Evolutionary conservation across 768 basidiomycete genomes (phyloP).

Genomic region (Exsudoporus frostii): DNA sequence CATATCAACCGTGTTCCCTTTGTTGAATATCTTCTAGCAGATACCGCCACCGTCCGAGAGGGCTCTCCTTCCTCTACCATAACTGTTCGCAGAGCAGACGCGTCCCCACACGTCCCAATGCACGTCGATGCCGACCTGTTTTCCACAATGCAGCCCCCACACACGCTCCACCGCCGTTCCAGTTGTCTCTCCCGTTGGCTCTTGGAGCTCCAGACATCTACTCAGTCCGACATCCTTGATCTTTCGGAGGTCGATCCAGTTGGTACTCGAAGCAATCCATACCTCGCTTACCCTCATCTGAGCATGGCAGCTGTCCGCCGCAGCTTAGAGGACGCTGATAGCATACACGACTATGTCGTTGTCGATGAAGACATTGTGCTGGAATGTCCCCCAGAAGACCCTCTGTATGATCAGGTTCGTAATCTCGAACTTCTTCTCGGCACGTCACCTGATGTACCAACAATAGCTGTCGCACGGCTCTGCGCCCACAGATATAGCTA

Average conservation of each 20-base stretch:
- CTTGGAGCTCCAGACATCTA: slow-evolving; percentile 34
- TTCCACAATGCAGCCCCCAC: not conserved
- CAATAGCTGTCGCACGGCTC: slow-evolving; percentile 24
- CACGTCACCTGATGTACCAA: slow-evolving; percentile 17
- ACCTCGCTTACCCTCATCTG: slow-evolving; percentile 40
- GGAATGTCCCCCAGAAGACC: slow-evolving; percentile 23
- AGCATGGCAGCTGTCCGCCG: slow-evolving; percentile 27
- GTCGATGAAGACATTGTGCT: slow-evolving; percentile 33
- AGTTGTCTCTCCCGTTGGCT: slow-evolving; percentile 46
- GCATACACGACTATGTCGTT: slow-evolving; percentile 41
- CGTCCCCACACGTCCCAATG: slow-evolving; percentile 18
- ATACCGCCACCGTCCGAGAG: slow-evolving; percentile 9
- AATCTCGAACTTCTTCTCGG: slow-evolving; percentile 20
- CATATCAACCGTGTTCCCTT: slow-evolving; percentile 30
- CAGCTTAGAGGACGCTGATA: slow-evolving; percentile 32
- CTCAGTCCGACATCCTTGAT: slow-evolving; percentile 17
- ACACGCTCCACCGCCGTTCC: slow-evolving; percentile 33
- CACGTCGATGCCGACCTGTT: slow-evolving; percentile 9
- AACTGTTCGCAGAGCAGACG: slow-evolving; percentile 25
- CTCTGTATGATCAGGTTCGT: slow-evolving; percentile 25
- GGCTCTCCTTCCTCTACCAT: slow-evolving; percentile 33
- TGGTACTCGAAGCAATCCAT: slow-evolving; percentile 36
- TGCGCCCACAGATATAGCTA: slow-evolving; percentile 23
- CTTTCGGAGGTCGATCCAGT: slow-evolving; percentile 23
- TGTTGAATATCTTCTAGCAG: slow-evolving; percentile 29